These are phyloP conservation scores for Cryphonectria japonica DNA, from an alignment of 2,329 filamentous ascomycete species.

Conservation along the genomic window DNA sequence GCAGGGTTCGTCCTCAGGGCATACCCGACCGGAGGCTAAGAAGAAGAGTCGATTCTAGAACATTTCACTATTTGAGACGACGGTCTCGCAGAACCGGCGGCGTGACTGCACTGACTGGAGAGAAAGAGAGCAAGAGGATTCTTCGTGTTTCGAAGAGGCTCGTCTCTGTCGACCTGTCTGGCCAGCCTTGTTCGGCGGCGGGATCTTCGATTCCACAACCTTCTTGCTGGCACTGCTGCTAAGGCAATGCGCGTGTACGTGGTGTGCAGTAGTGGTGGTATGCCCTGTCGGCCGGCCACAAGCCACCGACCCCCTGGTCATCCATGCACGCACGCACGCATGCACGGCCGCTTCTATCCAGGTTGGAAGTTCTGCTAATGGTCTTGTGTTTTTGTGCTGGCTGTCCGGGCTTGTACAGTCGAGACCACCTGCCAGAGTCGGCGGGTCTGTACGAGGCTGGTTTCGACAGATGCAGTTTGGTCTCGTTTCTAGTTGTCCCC, in stretches of 20 bases:
- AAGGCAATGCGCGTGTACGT: neutral
- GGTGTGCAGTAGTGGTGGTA: neutral
- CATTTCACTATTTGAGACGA: neutral
- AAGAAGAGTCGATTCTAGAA: neutral
- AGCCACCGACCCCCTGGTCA: neutral
- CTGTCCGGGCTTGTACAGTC: neutral
- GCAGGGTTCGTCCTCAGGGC: neutral
- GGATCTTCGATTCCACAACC: neutral
- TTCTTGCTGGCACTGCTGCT: neutral
- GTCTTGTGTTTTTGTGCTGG: neutral
- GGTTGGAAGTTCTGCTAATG: slow-evolving; percentile 1
- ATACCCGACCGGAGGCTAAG: neutral
- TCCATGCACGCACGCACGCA: neutral
- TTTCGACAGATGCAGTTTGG: neutral
- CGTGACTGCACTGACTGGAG: neutral
- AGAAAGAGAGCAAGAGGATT: neutral
- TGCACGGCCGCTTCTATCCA: neutral
- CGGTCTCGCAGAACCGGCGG: neutral
- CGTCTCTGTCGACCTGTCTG: neutral
- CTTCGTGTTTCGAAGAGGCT: slow-evolving; percentile 2
- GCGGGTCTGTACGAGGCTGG: neutral
- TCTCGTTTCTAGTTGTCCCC: neutral
- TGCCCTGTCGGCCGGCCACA: slow-evolving; percentile 5
- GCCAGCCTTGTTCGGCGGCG: slow-evolving; percentile 2
- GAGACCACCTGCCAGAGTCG: neutral